Base-by-base conservation (phyloP, 352 stramenopile genomes). In the Globisporangium cystogenes region DNA sequence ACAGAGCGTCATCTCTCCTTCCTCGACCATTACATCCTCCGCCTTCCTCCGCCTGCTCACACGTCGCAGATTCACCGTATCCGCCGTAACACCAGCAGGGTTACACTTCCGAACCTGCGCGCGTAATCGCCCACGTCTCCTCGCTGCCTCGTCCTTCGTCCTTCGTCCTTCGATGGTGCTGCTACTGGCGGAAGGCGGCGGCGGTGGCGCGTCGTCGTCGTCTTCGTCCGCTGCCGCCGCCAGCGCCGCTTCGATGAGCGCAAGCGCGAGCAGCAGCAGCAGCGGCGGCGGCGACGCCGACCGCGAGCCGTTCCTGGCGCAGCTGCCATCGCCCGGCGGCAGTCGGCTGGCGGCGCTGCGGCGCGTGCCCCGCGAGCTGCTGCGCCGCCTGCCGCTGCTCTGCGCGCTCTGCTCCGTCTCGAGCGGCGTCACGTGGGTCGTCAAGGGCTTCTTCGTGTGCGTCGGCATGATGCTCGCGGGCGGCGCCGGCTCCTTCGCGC, bases 401-500 rank as follows among this genome's bases (percentile, higher is more conserved):
- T 58, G 43, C 24, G 52, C 52, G 23, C 42, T 58, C 52, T 58
- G 52, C 52, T 58, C 52, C 18, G 40, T 54, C 36, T 60, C 54
- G 36, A 50, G 54, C 18, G 46, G 72, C 39, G 61, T 67, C 33
- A 68, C 65, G 29, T 66, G 73, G 62, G 60, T 68, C 31, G 50
- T 75, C 57, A 70, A 71, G 26, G 72, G 67, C 24, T 55, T 87
- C 27, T 76, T 58, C 29, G 53, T 86, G 4, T 83, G 75, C 41
- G 21, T 77, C 40, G 70, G 61, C 27, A 72, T 86, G 69, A 62
- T 89, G 40, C 56, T 86, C 40, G 60, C 82, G 51, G 77, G 77
- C 37, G 63, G 64, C 39, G 76, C 85, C 41, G 79, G 76, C 24
- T 86, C 76, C 26, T 78, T 90, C 48, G 78, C 79, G 29, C 69